Evolutionary conservation across 225 moss, liverwort and hornwort species (phyloP).

Genomic region (Marchantia paleacea): DNA sequence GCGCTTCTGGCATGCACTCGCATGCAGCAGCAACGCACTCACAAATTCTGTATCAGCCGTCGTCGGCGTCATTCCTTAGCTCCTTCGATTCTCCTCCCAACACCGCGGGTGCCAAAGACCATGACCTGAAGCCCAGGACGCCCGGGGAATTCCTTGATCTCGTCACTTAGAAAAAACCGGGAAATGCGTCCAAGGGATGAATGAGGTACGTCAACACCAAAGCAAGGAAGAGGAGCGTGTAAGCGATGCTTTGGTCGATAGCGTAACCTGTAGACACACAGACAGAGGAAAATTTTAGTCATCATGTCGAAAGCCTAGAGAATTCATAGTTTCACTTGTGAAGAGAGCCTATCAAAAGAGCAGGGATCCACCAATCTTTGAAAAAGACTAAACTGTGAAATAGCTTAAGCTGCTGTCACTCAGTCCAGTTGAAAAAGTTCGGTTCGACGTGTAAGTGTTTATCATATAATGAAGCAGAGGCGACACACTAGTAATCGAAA

Average conservation of each 20-base stretch:
- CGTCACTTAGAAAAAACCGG: slow-evolving; percentile 30
- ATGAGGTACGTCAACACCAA: slow-evolving; percentile 45
- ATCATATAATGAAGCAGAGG: too few relatives aligned
- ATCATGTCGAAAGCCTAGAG: too few relatives aligned
- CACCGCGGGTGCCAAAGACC: too few relatives aligned
- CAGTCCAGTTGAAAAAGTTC: too few relatives aligned
- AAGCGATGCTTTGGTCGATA: slow-evolving; percentile 49
- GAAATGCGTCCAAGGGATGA: slow-evolving; percentile 42
- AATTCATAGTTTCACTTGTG: too few relatives aligned
- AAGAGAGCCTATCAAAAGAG: too few relatives aligned
- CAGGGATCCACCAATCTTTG: too few relatives aligned
- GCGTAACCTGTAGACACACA: slow-evolving; percentile 26
- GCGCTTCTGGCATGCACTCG: neutral
- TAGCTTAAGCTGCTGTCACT: too few relatives aligned
- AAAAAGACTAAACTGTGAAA: too few relatives aligned
- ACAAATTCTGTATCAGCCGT: neutral
- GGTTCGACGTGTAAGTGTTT: too few relatives aligned
- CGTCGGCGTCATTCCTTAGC: neutral
- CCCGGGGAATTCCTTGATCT: neutral
- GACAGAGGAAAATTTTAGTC: neutral
- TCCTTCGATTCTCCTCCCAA: neutral
- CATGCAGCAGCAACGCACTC: neutral
- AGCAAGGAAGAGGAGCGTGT: slow-evolving; percentile 41
- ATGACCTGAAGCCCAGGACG: neutral
- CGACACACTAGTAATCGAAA: neutral